Evolutionary conservation across 2,329 filamentous ascomycete species (phyloP).

Genomic region (Periconia digitata): DNA sequence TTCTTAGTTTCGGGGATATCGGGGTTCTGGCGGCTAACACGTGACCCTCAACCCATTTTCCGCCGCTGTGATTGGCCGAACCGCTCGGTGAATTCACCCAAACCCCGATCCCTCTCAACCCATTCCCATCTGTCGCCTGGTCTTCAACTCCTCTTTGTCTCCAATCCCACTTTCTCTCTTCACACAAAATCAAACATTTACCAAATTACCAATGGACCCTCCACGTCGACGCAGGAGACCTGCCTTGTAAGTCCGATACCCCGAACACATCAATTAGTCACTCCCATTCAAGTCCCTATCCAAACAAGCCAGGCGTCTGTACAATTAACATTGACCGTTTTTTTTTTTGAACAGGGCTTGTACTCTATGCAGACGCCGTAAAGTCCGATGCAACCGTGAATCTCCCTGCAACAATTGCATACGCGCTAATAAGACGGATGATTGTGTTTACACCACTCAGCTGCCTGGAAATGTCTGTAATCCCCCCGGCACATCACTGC

Average conservation of each 20-base stretch:
- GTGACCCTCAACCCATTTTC: background rate
- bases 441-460: slow-evolving; percentile 54
- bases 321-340: too few species aligned
- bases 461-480: too few species aligned
- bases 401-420: slow-evolving; percentile 62
- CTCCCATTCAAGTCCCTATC: too few species aligned
- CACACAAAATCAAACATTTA: background rate
- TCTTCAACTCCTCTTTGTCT: background rate
- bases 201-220: background rate
- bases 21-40: background rate
- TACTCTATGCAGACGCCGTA: slow-evolving; percentile 60
- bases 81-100: background rate
- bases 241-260: slow-evolving; percentile 42
- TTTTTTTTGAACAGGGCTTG: slow-evolving; percentile 50
- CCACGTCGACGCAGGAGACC: slow-evolving; percentile 43
- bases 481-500: slow-evolving; percentile 7
- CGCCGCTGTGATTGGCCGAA: background rate
- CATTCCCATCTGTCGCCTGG: background rate
- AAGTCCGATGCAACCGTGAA: slow-evolving; percentile 63
- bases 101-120: background rate
- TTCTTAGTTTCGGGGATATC: background rate
- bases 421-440: slow-evolving; percentile 56
- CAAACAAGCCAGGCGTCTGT: too few species aligned
- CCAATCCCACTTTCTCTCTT: background rate
- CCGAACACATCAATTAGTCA: background rate